Base-by-base conservation (phyloP, 106 monocot genomes). In the Chionographis japonica region DNA sequence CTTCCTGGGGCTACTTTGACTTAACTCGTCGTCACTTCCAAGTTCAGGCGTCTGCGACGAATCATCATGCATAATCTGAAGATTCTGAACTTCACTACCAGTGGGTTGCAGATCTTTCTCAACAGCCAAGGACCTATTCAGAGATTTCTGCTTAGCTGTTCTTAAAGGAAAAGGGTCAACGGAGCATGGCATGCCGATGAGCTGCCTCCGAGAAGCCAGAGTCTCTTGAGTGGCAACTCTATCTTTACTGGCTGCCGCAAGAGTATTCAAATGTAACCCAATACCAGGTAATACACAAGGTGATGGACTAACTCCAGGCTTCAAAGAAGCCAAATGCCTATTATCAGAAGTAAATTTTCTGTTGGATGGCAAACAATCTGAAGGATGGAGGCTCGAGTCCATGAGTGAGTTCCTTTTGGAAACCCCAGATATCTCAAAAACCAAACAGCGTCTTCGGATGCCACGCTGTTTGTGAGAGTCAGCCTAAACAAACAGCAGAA, bases 211-310 rank as follows among this genome's bases (percentile, higher is more conserved):
- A 64, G 72, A 79, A 81, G 73, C 12, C 35, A 62, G 9, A 63
- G 52, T 63, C 62, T 83, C 86, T 56, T 84, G 74, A 38, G 50
- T 12, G 61, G 57, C 60, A 63, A 72, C 46, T 63, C 70, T 80
- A 69, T 83, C 89, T 56, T 78, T 84, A 19, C 82, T 75, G 12
- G 77, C 69, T 62, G 82, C 59, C 9, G 97, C 78, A 70, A 97
- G 80, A 75, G 92, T 63, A 77, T 97, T 97, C 78, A 97, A 80
- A 75, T 97, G 97, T 75, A 97, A 73, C 19, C 97, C 97, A 72
- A 97, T 97, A 41, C 87, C 74, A 72, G 92, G 92, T 56, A 86
- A 71, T 13, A 81, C 36, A 38, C 64, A 62, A 60, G 73, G 61
- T 42, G 71, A 70, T 35, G 68, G 52, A 62, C 73, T 54, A 70